phyloP scores from a whole-genome alignment of 768 basidiomycete species.

The Clitopilus passeckerianus region DNA sequence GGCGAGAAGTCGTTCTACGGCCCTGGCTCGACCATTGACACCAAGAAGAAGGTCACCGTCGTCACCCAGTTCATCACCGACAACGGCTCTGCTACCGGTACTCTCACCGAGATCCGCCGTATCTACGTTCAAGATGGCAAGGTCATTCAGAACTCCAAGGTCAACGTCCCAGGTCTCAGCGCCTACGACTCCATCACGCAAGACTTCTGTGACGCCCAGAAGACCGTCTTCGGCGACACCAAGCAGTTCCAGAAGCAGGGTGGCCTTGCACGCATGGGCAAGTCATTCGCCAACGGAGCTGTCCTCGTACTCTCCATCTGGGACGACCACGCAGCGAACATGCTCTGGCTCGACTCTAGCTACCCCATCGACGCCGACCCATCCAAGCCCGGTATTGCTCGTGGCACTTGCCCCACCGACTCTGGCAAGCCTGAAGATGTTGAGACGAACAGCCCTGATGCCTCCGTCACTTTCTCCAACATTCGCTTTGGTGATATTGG shows the following conservation, averaged over 20 bases:
- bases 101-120: conserved; percentile 48
- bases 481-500: conserved; percentile 38
- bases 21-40: conserved; percentile 43
- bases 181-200: conserved; percentile 42
- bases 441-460: conserved; percentile 30
- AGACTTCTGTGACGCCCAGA: conserved; percentile 42
- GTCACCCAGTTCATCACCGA: conserved; percentile 54
- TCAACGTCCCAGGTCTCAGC: conserved; percentile 38
- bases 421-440: conserved; percentile 42
- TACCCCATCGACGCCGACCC: conserved; percentile 33
- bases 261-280: conserved; percentile 29
- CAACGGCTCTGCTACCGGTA: conserved; percentile 38
- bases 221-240: conserved; percentile 41
- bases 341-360: conserved; percentile 54
- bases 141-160: conserved; percentile 46
- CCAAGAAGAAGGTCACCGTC: conserved; percentile 45
- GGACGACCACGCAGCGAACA: conserved; percentile 51
- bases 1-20: conserved; percentile 43
- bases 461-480: conserved; percentile 48
- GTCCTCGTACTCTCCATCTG: conserved; percentile 46
- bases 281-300: conserved; percentile 35
- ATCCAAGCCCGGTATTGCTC: conserved; percentile 35
- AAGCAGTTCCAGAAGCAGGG: conserved; percentile 39
- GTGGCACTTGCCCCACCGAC: conserved; percentile 43
- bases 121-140: conserved; percentile 49